Conservation (phyloP, 257 asterid genomes). For the Ilex asprella region DNA sequence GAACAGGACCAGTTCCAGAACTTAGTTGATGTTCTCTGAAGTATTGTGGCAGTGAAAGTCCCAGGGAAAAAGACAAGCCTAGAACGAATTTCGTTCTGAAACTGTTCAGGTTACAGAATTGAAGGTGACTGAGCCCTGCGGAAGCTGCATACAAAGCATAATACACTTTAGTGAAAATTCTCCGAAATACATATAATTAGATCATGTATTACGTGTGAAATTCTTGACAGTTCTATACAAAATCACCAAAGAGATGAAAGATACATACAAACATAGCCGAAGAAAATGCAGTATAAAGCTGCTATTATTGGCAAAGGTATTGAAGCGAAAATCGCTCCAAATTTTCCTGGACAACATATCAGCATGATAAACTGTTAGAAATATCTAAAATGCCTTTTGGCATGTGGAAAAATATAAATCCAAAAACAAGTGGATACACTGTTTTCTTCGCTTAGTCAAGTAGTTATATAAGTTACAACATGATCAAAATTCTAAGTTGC, state of each 20-base stretch:
- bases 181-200: too few relatives aligned
- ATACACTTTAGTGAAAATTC: too few relatives aligned
- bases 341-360: constrained; percentile 42
- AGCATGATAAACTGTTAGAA: neutral
- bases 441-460: too few relatives aligned
- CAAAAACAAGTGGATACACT: too few relatives aligned
- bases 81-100: constrained; percentile 61
- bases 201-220: too few relatives aligned
- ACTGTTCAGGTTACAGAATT: constrained; percentile 77
- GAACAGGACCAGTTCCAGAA: constrained; percentile 31
- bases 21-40: constrained; percentile 37
- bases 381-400: too few relatives aligned
- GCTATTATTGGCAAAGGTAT: constrained; percentile 70
- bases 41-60: constrained; percentile 62
- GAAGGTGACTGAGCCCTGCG: constrained; percentile 70
- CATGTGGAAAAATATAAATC: too few relatives aligned
- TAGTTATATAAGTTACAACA: too few relatives aligned
- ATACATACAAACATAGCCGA: constrained; percentile 62
- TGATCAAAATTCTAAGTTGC: too few relatives aligned
- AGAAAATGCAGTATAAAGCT: constrained; percentile 65
- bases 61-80: constrained; percentile 59
- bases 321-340: constrained; percentile 70
- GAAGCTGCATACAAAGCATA: constrained; percentile 39
- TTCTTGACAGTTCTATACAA: too few relatives aligned
- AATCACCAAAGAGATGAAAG: neutral